Evolutionary conservation across 208 protist genomes (phyloP), one percentile per base, ranked within the genome.

Genomic region (Trypanosoma vivax): DNA sequence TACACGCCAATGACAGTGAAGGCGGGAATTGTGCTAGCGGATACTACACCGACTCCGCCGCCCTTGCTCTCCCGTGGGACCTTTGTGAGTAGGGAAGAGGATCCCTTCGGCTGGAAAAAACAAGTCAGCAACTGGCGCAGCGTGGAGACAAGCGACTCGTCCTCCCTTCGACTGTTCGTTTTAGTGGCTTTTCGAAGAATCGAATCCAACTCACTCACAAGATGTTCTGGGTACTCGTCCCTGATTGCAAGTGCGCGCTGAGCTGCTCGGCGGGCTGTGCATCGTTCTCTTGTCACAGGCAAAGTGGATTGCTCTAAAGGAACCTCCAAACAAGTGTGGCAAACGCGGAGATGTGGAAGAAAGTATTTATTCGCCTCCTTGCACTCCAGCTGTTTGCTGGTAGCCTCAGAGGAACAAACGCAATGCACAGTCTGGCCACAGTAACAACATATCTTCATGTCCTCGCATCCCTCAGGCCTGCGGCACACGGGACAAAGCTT

Each of bases 401-500:
- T 57, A 2, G 79, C 70, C 14, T 50, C 46, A 23, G 60, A 67
- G 5, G 83, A 92, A 49, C 83, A 92, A 0, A 23, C 40, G 0
- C 29, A 25, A 34, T 92, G 83, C 2, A 92, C 72, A 14, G 73
- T 81, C 16, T 37, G 46, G 1, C 70, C 79, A 47, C 83, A 92
- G 51, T 86, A 88, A 50, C 79, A 92, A 41, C 83, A 92, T 0
- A 92, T 43, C 40, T 71, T 77, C 69, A 88, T 73, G 51, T 88
- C 83, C 24, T 71, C 64, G 33, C 78, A 82, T 2, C 60, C 79
- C 29, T 92, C 79, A 18, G 79, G 79, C 5, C 46, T 29, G 29
- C 61, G 52, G 38, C 83, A 92, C 11, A 88, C 48, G 14, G 60
- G 42, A 45, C 83, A 92, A 5, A 92, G 28, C 35, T 88, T 92